Percentiles rank a stretch among this genome's conserved stretches.
Evolutionary conservation across 2,329 filamentous ascomycete species (phyloP).

Genomic region (Trichoderma gracile): DNA sequence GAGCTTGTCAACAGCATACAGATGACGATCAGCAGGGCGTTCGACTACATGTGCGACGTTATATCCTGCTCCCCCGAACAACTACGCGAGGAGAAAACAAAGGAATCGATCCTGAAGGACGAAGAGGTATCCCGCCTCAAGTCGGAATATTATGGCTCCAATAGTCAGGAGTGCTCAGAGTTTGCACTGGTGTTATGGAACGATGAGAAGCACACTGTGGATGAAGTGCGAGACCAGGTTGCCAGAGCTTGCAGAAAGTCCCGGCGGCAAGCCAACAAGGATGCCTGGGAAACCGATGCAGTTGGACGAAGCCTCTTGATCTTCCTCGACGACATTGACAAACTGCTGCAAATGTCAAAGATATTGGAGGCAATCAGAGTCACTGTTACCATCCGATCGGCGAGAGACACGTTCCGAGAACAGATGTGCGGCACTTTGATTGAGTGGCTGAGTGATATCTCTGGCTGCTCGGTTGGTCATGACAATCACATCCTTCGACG

Average conservation of each 20-base stretch:
- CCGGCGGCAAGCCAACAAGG: constrained; percentile 65
- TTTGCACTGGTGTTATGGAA: constrained; percentile 93
- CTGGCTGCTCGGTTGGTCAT: constrained; percentile 79
- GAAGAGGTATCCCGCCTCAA: constrained; percentile 77
- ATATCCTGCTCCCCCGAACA: constrained; percentile 98
- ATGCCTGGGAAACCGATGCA: constrained; percentile 86
- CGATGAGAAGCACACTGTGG: constrained; percentile 95
- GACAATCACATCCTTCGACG: constrained; percentile 78
- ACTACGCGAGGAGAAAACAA: constrained; percentile 79
- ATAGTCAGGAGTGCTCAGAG: constrained; percentile 51
- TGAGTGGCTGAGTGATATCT: constrained; percentile 92
- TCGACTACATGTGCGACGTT: constrained; percentile 97
- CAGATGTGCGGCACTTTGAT: constrained; percentile 99
- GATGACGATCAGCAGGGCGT: constrained; percentile 79
- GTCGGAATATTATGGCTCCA: constrained; percentile 68
- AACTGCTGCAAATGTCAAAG: constrained; percentile 74
- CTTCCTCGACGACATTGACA: constrained; percentile 69
- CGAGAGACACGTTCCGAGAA: constrained; percentile 92
- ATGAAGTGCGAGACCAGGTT: constrained; percentile 87
- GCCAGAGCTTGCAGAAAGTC: constrained; percentile 81
- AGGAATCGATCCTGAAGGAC: constrained; percentile 76
- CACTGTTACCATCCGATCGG: constrained; percentile 90
- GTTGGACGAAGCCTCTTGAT: constrained; percentile 84
- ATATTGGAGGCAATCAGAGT: constrained; percentile 95
- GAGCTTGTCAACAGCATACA: constrained; percentile 77